Base-by-base conservation (phyloP, 2,329 filamentous ascomycete species). In the Aciculosporium take region DNA sequence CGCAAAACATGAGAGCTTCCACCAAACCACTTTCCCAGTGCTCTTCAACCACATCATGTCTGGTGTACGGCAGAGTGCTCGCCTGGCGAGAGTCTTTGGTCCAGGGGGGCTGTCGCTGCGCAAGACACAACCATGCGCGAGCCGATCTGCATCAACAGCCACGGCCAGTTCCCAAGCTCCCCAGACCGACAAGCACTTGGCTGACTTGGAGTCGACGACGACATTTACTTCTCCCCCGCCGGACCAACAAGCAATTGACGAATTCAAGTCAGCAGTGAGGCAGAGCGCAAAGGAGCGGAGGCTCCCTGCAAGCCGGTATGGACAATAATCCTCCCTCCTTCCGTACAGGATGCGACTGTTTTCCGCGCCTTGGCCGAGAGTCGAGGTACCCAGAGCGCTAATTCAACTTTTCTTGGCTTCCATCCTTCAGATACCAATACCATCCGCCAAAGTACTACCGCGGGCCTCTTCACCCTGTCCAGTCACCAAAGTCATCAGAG, bases 371-470 rank as follows among this genome's bases (percentile, higher is more conserved):
- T 5, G 12, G 30, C 12, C 5, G 6, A 35, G 13, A 15, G 20
- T n/a, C n/a, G 3, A 7, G 8, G 13, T n/a, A 5, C 3, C 13
- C 18, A 18, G 27, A 37, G 12, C n/a, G 17, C 37, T 45, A 7
- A 42, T 31, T 29, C 18, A 18, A 33, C 8, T n/a, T 13, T 31
- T 13, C 13, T 13, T 9, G n/a, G 12, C 5, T 24, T 25, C n/a
- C 24, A 15, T 17, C 23, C 21, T n/a, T 13, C 47, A 94, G 89
- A 72, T 98, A 96, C 67, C 84, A 94, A 64, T 96, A 83, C 63
- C 86, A 88, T 49, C 81, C 89, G 39, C 91, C 91, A 48, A 91
- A 89, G 66, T 98, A 88, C 72, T 80, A 94, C 62, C 84, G 89
- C 55, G 91, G 91, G 43, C 88, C 88, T 48, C 72, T 96, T 20